Percentiles rank a stretch among this genome's conserved stretches.
These are phyloP conservation scores for Baorangia bicolor DNA, from an alignment of 768 basidiomycete genomes.

Conservation along the genomic window DNA sequence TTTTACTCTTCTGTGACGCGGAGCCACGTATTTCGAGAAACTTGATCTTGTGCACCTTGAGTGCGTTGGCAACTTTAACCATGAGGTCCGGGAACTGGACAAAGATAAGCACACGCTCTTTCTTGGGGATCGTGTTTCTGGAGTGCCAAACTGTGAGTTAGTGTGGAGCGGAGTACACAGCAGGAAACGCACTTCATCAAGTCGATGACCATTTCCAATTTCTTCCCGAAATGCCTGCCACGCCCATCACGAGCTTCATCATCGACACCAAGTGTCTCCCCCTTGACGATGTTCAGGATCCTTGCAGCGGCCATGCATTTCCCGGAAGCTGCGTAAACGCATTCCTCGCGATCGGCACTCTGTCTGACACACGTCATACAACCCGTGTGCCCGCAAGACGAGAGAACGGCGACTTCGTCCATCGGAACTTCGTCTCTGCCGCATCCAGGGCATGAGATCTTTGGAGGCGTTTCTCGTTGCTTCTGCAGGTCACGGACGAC, in stretches of 20 bases:
- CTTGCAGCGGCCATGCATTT: conserved; percentile 80
- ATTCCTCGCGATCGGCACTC: conserved; percentile 77
- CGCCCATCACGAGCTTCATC: conserved; percentile 69
- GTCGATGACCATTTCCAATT: conserved; percentile 73
- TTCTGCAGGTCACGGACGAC: conserved; percentile 88
- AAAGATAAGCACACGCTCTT: conserved; percentile 87
- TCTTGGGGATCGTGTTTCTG: conserved; percentile 66
- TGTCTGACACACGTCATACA: conserved; percentile 71
- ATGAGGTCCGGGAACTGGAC: conserved; percentile 96
- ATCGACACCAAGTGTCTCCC: conserved; percentile 75
- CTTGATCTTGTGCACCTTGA: conserved; percentile 65
- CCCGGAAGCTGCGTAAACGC: conserved; percentile 68
- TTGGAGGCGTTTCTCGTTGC: conserved; percentile 58
- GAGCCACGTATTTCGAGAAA: conserved; percentile 83
- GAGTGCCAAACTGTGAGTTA: not conserved
- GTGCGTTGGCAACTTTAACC: conserved; percentile 85
- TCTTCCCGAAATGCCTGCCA: conserved; percentile 79
- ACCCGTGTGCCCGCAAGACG: conserved; percentile 90
- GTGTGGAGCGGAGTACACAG: not conserved
- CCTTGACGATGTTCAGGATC: conserved; percentile 78
- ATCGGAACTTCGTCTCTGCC: conserved; percentile 53
- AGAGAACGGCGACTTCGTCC: conserved; percentile 77
- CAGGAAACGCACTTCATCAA: conserved; percentile 63
- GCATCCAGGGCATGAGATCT: conserved; percentile 64
- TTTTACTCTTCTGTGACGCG: conserved; percentile 75